These are phyloP conservation scores for Suillus subaureus DNA, from an alignment of 768 basidiomycete genomes.

Conservation along the genomic window DNA sequence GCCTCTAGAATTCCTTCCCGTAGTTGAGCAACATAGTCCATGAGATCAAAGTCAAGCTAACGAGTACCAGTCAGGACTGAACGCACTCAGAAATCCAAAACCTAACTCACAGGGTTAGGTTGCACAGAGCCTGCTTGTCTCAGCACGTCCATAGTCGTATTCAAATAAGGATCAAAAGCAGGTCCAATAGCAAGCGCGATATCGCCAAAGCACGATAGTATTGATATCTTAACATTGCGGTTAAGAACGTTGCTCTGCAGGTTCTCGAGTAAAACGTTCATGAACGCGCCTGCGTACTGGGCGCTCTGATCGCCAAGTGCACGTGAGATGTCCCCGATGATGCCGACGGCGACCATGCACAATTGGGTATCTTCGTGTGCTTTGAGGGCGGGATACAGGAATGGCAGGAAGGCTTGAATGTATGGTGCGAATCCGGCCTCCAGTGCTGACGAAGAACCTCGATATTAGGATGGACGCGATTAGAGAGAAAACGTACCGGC, in stretches of 20 bases:
- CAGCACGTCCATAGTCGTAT: slow-evolving; percentile 88
- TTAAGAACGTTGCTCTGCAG: slow-evolving; percentile 89
- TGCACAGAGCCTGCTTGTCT: slow-evolving; percentile 87
- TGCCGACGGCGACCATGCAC: slow-evolving; percentile 93
- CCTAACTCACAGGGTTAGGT: slow-evolving; percentile 74
- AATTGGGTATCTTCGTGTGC: slow-evolving; percentile 94
- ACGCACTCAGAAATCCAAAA: not conserved
- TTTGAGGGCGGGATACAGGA: slow-evolving; percentile 85
- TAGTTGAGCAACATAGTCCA: slow-evolving; percentile 88
- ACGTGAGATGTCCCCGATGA: slow-evolving; percentile 95
- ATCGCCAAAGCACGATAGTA: slow-evolving; percentile 94
- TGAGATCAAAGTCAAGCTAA: slow-evolving; percentile 83
- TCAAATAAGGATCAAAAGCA: slow-evolving; percentile 85
- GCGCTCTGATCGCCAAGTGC: slow-evolving; percentile 84
- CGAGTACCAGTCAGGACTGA: slow-evolving; percentile 10
- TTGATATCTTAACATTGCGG: slow-evolving; percentile 95
- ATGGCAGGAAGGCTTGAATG: slow-evolving; percentile 83
- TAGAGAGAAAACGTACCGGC: slow-evolving; percentile 48
- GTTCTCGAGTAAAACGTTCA: slow-evolving; percentile 90
- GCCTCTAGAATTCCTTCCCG: slow-evolving; percentile 97
- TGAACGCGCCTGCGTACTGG: slow-evolving; percentile 85
- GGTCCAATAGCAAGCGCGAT: slow-evolving; percentile 91
- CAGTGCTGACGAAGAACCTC: slow-evolving; percentile 51
- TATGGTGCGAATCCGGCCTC: slow-evolving; percentile 81
- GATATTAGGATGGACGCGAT: not conserved